phyloP scores from a whole-genome alignment of 2,329 filamentous ascomycete species.

The Botrytis byssoidea region DNA sequence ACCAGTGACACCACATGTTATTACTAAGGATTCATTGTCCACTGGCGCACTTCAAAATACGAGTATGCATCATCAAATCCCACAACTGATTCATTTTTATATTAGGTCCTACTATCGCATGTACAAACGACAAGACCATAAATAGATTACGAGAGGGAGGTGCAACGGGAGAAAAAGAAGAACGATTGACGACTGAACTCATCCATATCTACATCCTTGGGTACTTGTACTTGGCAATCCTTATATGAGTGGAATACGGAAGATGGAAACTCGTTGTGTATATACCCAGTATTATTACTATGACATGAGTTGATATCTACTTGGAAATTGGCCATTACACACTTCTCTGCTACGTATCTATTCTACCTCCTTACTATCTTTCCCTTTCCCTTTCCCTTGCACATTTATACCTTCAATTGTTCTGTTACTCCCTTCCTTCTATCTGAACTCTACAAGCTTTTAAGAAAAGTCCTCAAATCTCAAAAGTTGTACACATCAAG shows the following conservation, averaged over 20 bases:
- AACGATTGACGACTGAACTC: no score
- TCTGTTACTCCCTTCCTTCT: background rate
- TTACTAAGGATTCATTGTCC: no score
- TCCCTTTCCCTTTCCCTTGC: background rate
- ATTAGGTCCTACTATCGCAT: background rate
- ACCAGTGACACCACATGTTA: background rate
- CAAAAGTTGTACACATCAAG: background rate
- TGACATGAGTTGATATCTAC: background rate
- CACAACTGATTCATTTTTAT: constrained; percentile 2
- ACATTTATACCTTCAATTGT: background rate
- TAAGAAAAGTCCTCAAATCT: no score
- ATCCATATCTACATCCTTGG: background rate
- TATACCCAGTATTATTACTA: background rate
- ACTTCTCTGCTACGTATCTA: background rate
- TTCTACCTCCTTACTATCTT: no score
- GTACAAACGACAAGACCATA: background rate
- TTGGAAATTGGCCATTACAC: background rate
- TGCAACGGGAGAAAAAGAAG: background rate
- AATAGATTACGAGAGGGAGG: background rate
- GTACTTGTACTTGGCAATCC: no score
- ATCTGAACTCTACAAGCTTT: background rate
- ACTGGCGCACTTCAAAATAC: no score
- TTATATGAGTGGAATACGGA: background rate
- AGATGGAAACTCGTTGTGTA: background rate
- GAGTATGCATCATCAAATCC: background rate